Evolutionary conservation across 441 rosid genomes (phyloP), one percentile per base, ranked within the genome.

Genomic region (Syzygium malaccense): DNA sequence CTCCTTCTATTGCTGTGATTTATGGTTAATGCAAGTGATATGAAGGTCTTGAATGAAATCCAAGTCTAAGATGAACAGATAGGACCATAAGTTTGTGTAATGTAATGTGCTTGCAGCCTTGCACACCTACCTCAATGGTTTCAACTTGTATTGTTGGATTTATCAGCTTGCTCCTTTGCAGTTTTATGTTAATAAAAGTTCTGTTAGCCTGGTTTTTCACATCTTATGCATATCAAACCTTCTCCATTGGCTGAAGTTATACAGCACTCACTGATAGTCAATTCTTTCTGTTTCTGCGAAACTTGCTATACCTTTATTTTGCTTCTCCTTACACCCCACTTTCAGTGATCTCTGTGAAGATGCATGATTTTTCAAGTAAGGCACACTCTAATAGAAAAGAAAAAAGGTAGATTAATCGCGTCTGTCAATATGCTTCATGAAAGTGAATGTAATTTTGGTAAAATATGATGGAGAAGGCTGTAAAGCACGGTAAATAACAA

Each of bases 21-120:
- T 37, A 71, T 4, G 28, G 7, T 71, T 37, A 6, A 33, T 5
- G 28, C 1, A 11, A 11, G 26, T 71, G 48, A 1, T 37, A 37
- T 11, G 49, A 5, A 71, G 80, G 80, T 37, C 80, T 11, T 33
- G 1, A 71, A 71, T 71, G 80, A 26, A 71, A 37, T 71, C 15
- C 26, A 71, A 71, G 28, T 37, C 80, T 33, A 37, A 37, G 49
- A 71, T 71, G 49, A 37, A 37, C 25, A 6, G 3, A 37, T 71
- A 3, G 8, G 10, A 37, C 49, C 28, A 20, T 48, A 11, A 71
- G 49, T 0, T 20, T 3, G 28, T 0, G 0, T 23, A 37, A 3
- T 71, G 80, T 71, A 71, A 71, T 20, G 49, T 71, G 49, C 48
- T 68, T 71, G 49, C 28, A 37, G 7, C 15, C 49, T 71, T 71